Conservation (phyloP, 768 basidiomycete species). For the Leccinum disarticulatum region DNA sequence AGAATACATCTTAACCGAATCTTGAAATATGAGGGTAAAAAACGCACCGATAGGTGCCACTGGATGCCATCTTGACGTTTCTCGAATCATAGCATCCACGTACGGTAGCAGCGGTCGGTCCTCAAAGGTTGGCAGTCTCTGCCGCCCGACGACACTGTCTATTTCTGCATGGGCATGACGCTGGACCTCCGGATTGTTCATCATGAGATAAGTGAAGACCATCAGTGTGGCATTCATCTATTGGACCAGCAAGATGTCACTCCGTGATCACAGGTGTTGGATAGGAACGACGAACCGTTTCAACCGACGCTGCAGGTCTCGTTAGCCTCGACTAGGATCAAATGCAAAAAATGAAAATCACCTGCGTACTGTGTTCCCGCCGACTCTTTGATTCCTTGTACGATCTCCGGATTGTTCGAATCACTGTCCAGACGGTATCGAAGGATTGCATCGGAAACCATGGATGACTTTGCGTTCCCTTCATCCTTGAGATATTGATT, state of each 20-base stretch:
- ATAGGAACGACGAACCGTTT: not conserved
- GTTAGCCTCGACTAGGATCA: too few relatives aligned
- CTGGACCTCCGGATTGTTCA: not conserved
- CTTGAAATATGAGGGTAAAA: not conserved
- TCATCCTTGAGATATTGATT: not conserved
- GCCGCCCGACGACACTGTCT: not conserved
- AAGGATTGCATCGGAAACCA: not conserved
- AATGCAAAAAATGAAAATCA: not conserved
- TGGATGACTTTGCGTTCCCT: not conserved
- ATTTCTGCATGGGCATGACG: not conserved
- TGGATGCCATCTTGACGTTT: not conserved
- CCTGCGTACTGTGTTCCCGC: not conserved
- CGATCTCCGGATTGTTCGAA: not conserved
- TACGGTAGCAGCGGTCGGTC: not conserved
- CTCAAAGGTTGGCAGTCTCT: not conserved
- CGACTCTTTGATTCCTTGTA: not conserved
- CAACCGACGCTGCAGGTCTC: not conserved
- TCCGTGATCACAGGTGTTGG: not conserved
- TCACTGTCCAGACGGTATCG: not conserved
- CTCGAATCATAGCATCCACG: not conserved
- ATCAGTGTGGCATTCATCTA: not conserved
- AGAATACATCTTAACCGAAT: not conserved
- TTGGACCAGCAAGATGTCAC: not conserved
- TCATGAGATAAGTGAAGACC: not conserved
- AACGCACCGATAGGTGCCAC: not conserved